These are phyloP conservation scores for Tylopilus balloui DNA, from an alignment of 768 basidiomycete species.

Conservation along the genomic window DNA sequence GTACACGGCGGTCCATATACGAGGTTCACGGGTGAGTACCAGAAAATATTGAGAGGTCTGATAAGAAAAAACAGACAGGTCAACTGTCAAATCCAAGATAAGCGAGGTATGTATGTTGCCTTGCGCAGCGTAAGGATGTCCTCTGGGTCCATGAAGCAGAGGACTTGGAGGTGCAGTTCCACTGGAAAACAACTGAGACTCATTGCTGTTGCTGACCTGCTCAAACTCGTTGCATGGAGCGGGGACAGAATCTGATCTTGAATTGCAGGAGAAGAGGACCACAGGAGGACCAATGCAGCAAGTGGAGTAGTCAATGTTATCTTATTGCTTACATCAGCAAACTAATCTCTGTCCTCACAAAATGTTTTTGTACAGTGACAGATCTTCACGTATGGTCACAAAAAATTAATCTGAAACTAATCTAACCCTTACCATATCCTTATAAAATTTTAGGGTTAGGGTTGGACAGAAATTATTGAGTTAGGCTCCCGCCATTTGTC, in stretches of 20 bases:
- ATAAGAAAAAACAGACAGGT: neutral
- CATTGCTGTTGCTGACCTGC: too few species aligned
- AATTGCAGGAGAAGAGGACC: neutral
- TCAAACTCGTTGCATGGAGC: neutral
- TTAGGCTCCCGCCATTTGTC: too few species aligned
- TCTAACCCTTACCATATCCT: too few species aligned
- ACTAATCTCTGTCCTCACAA: too few species aligned
- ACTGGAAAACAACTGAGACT: neutral
- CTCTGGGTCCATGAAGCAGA: constrained; percentile 3
- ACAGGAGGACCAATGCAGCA: neutral
- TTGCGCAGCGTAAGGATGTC: constrained; percentile 7
- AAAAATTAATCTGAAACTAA: too few species aligned
- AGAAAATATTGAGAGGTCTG: constrained; percentile 11
- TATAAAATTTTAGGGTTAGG: too few species aligned
- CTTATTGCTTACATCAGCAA: too few species aligned
- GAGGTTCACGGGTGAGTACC: neutral
- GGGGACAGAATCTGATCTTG: neutral
- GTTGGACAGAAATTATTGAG: too few species aligned
- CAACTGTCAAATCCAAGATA: neutral
- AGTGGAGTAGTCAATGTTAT: neutral
- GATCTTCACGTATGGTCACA: too few species aligned
- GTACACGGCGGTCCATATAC: constrained; percentile 4
- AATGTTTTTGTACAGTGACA: too few species aligned
- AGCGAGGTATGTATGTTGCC: neutral
- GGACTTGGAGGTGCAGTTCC: constrained; percentile 6